Conservation (phyloP, 2,329 filamentous ascomycete species). For the Dendrostoma leiphaemia region DNA sequence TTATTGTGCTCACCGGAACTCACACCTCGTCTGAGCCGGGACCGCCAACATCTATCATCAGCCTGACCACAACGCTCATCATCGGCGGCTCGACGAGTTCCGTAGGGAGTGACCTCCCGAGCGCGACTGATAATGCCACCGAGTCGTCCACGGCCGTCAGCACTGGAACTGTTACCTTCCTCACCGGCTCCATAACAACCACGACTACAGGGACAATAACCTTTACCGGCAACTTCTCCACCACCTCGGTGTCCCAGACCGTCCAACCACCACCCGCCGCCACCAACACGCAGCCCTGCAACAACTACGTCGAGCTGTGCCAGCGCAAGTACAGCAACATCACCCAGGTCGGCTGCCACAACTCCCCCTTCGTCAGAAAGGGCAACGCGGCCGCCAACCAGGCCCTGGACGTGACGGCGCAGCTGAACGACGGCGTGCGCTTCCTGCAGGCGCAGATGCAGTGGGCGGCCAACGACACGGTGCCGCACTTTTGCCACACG, state of each 20-base stretch:
- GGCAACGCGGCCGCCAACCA: constrained; percentile 79
- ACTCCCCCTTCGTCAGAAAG: constrained; percentile 71
- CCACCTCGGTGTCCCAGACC: constrained; percentile 38
- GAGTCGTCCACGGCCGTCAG: constrained; percentile 27
- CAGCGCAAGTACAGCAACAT: constrained; percentile 76
- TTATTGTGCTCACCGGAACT: constrained; percentile 37
- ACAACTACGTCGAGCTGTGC: constrained; percentile 76
- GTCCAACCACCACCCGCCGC: constrained; percentile 40
- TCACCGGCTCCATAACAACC: constrained; percentile 44
- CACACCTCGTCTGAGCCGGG: constrained; percentile 27
- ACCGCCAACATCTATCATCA: constrained; percentile 45
- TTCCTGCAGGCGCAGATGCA: constrained; percentile 65
- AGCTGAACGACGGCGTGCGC: constrained; percentile 75
- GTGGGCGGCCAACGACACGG: constrained; percentile 47
- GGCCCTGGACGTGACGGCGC: constrained; percentile 61
- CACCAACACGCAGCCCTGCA: constrained; percentile 76
- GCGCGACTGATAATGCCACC: constrained; percentile 29
- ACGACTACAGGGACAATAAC: constrained; percentile 33
- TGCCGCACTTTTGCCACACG: constrained; percentile 79
- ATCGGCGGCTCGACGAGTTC: constrained; percentile 32
- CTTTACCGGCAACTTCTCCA: constrained; percentile 37
- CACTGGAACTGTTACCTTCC: constrained; percentile 34
- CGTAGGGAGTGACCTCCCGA: constrained; percentile 20
- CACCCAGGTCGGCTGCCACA: constrained; percentile 75
- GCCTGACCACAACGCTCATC: constrained; percentile 37